Conservation (phyloP, 257 asterid species). For the Thymus mandschuricus region DNA sequence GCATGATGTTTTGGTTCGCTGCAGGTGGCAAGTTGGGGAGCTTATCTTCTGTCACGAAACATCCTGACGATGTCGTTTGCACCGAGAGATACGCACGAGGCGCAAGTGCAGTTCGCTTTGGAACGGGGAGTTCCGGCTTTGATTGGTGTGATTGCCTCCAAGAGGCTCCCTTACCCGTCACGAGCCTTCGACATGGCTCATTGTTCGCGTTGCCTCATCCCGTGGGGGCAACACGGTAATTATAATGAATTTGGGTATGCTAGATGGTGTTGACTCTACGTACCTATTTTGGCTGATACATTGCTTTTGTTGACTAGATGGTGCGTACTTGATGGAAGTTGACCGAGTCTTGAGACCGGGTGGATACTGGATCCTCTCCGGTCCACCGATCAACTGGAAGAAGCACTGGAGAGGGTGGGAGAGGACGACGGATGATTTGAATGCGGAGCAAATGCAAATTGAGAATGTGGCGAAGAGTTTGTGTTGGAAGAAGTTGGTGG, state of each 20-base stretch:
- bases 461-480: conserved; percentile 65
- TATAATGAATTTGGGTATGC: neutral
- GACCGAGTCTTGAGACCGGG: conserved; percentile 89
- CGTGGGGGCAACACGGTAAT: conserved; percentile 83
- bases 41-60: conserved; percentile 74
- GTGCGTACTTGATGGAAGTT: conserved; percentile 75
- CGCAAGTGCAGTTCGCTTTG: conserved; percentile 85
- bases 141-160: conserved; percentile 85
- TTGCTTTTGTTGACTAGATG: conserved; percentile 45
- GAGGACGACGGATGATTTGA: conserved; percentile 63
- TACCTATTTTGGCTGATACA: neutral
- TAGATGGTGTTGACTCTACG: neutral
- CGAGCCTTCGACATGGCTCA: conserved; percentile 93
- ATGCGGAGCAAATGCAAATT: conserved; percentile 73
- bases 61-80: conserved; percentile 85
- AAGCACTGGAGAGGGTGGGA: conserved; percentile 80
- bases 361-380: conserved; percentile 93
- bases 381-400: conserved; percentile 90
- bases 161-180: conserved; percentile 91
- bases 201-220: conserved; percentile 93
- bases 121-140: conserved; percentile 94
- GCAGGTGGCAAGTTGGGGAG: conserved; percentile 97
- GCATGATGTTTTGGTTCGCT: neutral
- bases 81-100: conserved; percentile 88
- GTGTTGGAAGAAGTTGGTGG: conserved; percentile 86